phyloP scores from a whole-genome alignment of 495 filamentous ascomycete species.

The Penicillium lividum region DNA sequence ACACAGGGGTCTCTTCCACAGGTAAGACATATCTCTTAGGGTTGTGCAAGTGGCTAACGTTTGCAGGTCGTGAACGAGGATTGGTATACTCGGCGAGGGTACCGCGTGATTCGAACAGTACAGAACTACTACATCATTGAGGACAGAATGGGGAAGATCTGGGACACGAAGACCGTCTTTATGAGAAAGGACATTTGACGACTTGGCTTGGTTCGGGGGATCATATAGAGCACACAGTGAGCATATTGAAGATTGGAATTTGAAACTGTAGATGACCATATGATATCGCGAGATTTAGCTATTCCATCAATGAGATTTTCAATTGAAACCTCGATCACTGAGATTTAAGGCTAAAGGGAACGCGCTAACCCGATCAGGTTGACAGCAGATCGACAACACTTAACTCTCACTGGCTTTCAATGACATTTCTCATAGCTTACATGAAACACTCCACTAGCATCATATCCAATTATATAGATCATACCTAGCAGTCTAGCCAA shows the following conservation, averaged over 20 bases:
- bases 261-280: too few relatives aligned
- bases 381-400: neutral
- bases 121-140: constrained; percentile 13
- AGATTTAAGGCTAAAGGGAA: neutral
- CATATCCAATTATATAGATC: neutral
- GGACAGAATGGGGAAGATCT: constrained; percentile 15
- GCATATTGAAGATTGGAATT: too few relatives aligned
- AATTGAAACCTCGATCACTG: neutral
- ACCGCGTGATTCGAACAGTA: constrained; percentile 18
- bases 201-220: too few relatives aligned
- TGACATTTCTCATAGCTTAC: neutral
- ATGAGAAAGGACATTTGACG: constrained; percentile 22
- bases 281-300: too few relatives aligned
- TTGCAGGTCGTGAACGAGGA: constrained; percentile 17
- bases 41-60: neutral
- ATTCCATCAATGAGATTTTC: too few relatives aligned
- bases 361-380: neutral
- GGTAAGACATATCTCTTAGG: constrained; percentile 12
- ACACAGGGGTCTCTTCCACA: constrained; percentile 21
- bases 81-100: constrained; percentile 21
- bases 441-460: neutral
- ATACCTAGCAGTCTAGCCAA: neutral
- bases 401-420: neutral
- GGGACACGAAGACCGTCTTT: constrained; percentile 23
- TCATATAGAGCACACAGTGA: too few relatives aligned